Evolutionary conservation across 768 basidiomycete genomes (phyloP), one percentile per base, ranked within the genome.

Genomic region (Rhodotorula babjevae): DNA sequence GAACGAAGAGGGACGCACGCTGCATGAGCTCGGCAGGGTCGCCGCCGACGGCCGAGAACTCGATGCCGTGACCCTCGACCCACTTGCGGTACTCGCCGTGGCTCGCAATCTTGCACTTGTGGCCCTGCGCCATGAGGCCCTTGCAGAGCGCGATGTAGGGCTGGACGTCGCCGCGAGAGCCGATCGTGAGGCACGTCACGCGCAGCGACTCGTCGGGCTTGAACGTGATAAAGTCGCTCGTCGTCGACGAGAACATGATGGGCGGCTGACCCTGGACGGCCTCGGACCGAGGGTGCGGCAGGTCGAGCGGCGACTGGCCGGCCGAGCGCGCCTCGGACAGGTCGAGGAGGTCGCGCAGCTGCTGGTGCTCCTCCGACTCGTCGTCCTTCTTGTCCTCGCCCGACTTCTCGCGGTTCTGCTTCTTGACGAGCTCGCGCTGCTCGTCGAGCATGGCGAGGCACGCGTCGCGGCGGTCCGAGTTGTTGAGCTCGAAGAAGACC

Each of bases 1-100:
- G 0, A 29, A 18, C 23, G 49, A 6, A 19, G 57, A n/a, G n/a
- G n/a, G 12, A 57, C 18, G n/a, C 50, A 74, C 71, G 69, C 64
- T 91, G 87, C 93, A 98, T 94, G 55, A 99, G 83, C 81, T 98
- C 95, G 2, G 96, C 94, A 18, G 95, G 95, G 81, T 98, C 96
- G 40, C 95, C 95, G 19, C 96, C 95, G 56, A 98, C 93, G 75
- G 86, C 89, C 19, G 90, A 90, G 80, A 90, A 97, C 79, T 93
- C 93, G 77, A 99, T 96, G n/a, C 92, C 93, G 79, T 98, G 86
- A 1, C 78, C 76, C 52, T 78, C 78, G n/a, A 79, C 75, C 95
- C 95, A 99, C 58, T 89, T 88, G 80, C 87, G 87, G 82, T 94
- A 99, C 81, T 98, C 96, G 33, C 88, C 90, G 77, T 99, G 95